Evolutionary conservation across 2,329 filamentous ascomycete genomes (phyloP).

Genomic region (Elsinoe arachidis): DNA sequence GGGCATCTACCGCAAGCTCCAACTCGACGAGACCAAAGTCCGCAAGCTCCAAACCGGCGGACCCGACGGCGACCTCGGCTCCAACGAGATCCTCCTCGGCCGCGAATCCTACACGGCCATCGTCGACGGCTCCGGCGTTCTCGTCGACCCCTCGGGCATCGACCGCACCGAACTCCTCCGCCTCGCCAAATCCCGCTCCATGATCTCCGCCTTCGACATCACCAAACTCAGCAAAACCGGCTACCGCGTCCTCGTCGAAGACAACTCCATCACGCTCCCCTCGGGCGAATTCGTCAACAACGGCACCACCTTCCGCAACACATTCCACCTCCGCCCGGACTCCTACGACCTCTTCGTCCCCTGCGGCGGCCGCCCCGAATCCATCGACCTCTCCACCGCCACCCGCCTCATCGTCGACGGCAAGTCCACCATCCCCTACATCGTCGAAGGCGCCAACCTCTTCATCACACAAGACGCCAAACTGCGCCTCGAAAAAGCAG

Average conservation of each 20-base stretch:
- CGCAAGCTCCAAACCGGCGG: constrained; percentile 96
- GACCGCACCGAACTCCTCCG: constrained; percentile 74
- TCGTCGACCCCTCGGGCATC: constrained; percentile 85
- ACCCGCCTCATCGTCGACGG: constrained; percentile 82
- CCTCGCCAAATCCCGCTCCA: constrained; percentile 75
- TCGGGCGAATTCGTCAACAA: constrained; percentile 80
- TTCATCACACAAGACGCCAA: constrained; percentile 99
- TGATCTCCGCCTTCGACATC: constrained; percentile 81
- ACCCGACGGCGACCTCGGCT: constrained; percentile 91
- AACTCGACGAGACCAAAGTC: constrained; percentile 75
- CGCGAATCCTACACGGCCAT: constrained; percentile 94
- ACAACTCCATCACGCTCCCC: constrained; percentile 79
- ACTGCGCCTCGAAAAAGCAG: constrained; percentile 87
- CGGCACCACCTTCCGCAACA: constrained; percentile 93
- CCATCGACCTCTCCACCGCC: constrained; percentile 84
- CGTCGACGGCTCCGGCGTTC: constrained; percentile 91
- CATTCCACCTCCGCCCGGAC: constrained; percentile 75
- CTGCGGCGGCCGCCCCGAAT: constrained; percentile 92
- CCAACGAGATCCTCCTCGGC: constrained; percentile 92
- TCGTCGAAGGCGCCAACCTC: constrained; percentile 94
- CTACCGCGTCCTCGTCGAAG: constrained; percentile 87
- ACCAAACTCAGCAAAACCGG: constrained; percentile 79
- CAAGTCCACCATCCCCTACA: constrained; percentile 81
- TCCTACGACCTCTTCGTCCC: constrained; percentile 86
- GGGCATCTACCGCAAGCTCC: constrained; percentile 93